These are phyloP conservation scores for Flaveria floridana DNA, from an alignment of 140 eudicot genomes.

Conservation along the genomic window DNA sequence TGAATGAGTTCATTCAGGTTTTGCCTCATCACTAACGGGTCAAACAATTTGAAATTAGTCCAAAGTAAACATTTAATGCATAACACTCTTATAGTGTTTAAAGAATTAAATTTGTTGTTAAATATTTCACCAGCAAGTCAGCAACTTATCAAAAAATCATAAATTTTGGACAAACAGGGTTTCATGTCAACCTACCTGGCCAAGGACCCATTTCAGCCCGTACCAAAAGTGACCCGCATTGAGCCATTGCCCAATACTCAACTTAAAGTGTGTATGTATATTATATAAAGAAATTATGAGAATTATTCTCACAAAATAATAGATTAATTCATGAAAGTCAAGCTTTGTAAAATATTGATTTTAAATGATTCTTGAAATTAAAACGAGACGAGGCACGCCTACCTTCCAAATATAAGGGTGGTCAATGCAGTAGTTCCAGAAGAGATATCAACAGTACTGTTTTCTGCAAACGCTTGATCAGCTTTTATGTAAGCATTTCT, in stretches of 20 bases:
- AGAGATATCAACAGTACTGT: conserved; percentile 63
- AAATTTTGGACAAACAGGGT: not conserved
- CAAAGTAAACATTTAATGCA: not conserved
- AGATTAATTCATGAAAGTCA: no score
- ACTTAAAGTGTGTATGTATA: not conserved
- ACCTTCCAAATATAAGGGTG: conserved; percentile 81
- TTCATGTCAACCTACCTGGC: not conserved
- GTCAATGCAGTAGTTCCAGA: conserved; percentile 95
- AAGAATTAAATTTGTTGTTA: not conserved
- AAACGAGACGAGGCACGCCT: conserved; percentile 25
- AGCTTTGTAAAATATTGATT: no score
- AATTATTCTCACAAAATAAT: no score
- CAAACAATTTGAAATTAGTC: not conserved
- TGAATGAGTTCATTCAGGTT: not conserved
- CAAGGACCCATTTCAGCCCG: not conserved
- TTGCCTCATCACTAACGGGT: not conserved
- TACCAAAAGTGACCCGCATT: not conserved
- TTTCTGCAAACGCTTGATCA: conserved; percentile 81
- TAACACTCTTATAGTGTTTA: not conserved
- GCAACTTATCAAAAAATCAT: not conserved
- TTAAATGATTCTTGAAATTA: not conserved
- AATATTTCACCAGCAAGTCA: not conserved
- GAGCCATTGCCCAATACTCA: not conserved
- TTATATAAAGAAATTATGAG: no score
- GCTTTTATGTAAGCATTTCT: conserved; percentile 76